Evolutionary conservation across 2,329 filamentous ascomycete species (phyloP).

Genomic region (Talaromyces sp.): DNA sequence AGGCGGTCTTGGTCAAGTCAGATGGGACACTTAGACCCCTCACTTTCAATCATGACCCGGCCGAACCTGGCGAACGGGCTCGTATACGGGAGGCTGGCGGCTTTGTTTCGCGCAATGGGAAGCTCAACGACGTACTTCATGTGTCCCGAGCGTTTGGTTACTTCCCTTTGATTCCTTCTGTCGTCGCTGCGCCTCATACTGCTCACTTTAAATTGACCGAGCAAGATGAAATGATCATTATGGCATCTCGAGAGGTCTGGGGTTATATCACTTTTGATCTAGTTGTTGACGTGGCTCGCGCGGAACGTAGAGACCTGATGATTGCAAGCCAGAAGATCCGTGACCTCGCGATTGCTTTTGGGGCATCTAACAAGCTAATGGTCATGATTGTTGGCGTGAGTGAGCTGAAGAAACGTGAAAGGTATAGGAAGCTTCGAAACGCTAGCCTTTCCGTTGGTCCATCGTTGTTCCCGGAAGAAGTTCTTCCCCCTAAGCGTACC

Average conservation of each 20-base stretch:
- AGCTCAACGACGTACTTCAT: slow-evolving; percentile 83
- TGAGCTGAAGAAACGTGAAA: slow-evolving; percentile 80
- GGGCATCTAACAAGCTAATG: slow-evolving; percentile 92
- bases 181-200: slow-evolving; percentile 85
- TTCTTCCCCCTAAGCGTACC: slow-evolving; percentile 58
- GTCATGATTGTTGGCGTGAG: slow-evolving; percentile 96
- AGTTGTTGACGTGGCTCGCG: slow-evolving; percentile 83
- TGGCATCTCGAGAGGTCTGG: slow-evolving; percentile 92
- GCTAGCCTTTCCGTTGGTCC: slow-evolving; percentile 51
- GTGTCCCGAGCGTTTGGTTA: slow-evolving; percentile 96
- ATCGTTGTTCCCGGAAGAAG: slow-evolving; percentile 61
- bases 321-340: slow-evolving; percentile 88
- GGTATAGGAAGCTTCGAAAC: slow-evolving; percentile 26
- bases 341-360: slow-evolving; percentile 92
- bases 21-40: slow-evolving; percentile 78
- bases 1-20: slow-evolving; percentile 89
- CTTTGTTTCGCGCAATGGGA: slow-evolving; percentile 91
- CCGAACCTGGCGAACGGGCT: slow-evolving; percentile 74
- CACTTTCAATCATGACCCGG: slow-evolving; percentile 89
- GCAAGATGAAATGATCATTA: slow-evolving; percentile 85
- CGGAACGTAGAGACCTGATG: slow-evolving; percentile 87
- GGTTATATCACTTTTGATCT: slow-evolving; percentile 86
- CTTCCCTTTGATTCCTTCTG: slow-evolving; percentile 82
- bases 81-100: slow-evolving; percentile 92
- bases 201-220: slow-evolving; percentile 73